These are phyloP conservation scores for Nannochloropsis gaditana DNA, from an alignment of 108 stramenopile genomes.

Conservation along the genomic window DNA sequence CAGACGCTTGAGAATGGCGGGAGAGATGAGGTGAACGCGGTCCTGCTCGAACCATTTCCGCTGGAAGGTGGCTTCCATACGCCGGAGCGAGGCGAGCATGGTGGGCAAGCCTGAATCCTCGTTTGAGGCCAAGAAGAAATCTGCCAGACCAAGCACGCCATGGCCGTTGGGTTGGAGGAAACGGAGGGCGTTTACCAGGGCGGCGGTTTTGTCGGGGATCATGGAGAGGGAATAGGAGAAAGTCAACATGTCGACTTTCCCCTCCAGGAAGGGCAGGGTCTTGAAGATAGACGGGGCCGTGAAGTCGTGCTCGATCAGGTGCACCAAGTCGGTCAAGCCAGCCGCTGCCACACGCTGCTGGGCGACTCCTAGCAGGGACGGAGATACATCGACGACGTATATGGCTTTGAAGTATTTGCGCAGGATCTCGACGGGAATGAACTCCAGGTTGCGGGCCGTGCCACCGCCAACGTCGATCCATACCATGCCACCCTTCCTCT, in stretches of 20 bases:
- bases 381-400: conserved; percentile 44
- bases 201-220: conserved; percentile 45
- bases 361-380: conserved; percentile 45
- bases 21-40: conserved; percentile 15
- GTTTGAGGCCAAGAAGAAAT: conserved; percentile 45
- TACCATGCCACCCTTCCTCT: conserved; percentile 30
- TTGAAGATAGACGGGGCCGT: background rate
- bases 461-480: conserved; percentile 53
- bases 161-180: conserved; percentile 43
- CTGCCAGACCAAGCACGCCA: conserved; percentile 40
- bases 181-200: conserved; percentile 23
- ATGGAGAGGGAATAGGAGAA: conserved; percentile 52
- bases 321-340: conserved; percentile 36
- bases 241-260: conserved; percentile 39
- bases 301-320: conserved; percentile 36
- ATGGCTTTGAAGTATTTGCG: conserved; percentile 41
- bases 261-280: background rate
- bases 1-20: background rate
- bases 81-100: conserved; percentile 17
- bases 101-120: conserved; percentile 22
- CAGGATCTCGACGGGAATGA: conserved; percentile 38
- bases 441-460: conserved; percentile 55
- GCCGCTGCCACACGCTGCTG: conserved; percentile 34
- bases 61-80: conserved; percentile 36
- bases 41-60: conserved; percentile 43